Evolutionary conservation across 2,329 filamentous ascomycete genomes (phyloP).

Genomic region (Albophoma yamanashiensis): DNA sequence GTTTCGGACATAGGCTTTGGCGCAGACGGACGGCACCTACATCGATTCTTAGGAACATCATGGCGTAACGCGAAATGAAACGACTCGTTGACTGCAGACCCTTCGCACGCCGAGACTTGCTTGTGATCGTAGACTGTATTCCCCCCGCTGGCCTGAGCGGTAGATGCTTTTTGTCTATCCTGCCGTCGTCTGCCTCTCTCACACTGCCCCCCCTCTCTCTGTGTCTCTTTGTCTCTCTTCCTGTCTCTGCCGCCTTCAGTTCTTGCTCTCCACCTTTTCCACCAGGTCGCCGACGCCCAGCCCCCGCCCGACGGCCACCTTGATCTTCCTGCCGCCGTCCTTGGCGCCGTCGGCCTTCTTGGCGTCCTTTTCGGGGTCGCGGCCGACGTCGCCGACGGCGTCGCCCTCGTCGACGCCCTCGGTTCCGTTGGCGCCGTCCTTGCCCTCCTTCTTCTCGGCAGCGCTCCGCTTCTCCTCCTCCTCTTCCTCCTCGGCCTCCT

Average conservation of each 20-base stretch:
- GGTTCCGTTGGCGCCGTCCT: constrained; percentile 23
- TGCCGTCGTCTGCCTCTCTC: background rate
- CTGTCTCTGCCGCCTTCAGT: no score
- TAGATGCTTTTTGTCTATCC: background rate
- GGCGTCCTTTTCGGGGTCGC: constrained; percentile 21
- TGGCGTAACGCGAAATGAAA: background rate
- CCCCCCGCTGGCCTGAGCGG: background rate
- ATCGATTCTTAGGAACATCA: background rate
- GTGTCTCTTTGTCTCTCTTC: no score
- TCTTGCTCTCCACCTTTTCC: constrained; percentile 52
- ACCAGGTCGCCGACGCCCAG: constrained; percentile 72
- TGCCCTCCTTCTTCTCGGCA: constrained; percentile 18
- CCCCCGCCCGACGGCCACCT: constrained; percentile 73
- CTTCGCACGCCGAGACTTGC: background rate
- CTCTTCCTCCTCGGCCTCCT: constrained; percentile 11
- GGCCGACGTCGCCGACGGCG: constrained; percentile 55
- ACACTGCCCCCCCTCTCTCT: no score
- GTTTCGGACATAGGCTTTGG: background rate
- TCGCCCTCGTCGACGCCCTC: constrained; percentile 54
- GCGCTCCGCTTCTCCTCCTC: no score
- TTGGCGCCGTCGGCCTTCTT: constrained; percentile 6
- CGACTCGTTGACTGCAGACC: background rate
- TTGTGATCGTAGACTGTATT: background rate
- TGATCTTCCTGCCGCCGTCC: constrained; percentile 52
- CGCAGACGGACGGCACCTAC: background rate